These are phyloP conservation scores for Pyrenophora tritici-repentis DNA, from an alignment of 2,329 filamentous ascomycete species.

Conservation along the genomic window DNA sequence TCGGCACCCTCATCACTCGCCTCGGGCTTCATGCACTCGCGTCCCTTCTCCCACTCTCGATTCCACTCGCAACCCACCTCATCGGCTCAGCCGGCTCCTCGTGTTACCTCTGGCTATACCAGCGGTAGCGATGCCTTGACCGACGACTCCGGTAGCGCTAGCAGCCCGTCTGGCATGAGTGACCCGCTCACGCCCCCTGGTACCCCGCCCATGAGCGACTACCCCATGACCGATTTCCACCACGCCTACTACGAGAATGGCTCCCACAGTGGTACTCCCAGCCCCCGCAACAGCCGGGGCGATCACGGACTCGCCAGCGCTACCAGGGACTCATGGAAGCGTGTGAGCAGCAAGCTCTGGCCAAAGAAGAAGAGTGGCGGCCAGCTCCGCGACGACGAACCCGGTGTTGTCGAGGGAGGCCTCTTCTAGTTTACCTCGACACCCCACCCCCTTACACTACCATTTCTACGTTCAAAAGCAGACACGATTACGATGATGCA, in stretches of 20 bases:
- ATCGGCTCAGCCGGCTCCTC: constrained; percentile 33
- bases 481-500: constrained; percentile 41
- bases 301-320: constrained; percentile 45
- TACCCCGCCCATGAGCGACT: constrained; percentile 68
- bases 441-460: neutral
- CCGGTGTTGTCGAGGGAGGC: constrained; percentile 44
- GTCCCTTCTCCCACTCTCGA: constrained; percentile 44
- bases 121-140: constrained; percentile 53
- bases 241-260: constrained; percentile 44
- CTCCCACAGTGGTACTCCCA: constrained; percentile 43
- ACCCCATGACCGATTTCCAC: constrained; percentile 53
- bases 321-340: constrained; percentile 48
- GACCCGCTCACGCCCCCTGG: constrained; percentile 78
- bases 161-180: constrained; percentile 53
- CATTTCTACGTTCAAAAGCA: constrained; percentile 16
- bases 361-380: constrained; percentile 47
- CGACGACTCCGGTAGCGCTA: constrained; percentile 67
- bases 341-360: constrained; percentile 50
- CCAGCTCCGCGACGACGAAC: constrained; percentile 44
- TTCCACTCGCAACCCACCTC: constrained; percentile 47
- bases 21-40: constrained; percentile 44
- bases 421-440: constrained; percentile 30
- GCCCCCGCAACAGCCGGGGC: constrained; percentile 44
- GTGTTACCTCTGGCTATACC: constrained; percentile 44
- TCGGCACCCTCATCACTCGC: constrained; percentile 48